These are phyloP conservation scores for Stentor coeruleus DNA, from an alignment of 73 alveolate genomes.

Conservation along the genomic window DNA sequence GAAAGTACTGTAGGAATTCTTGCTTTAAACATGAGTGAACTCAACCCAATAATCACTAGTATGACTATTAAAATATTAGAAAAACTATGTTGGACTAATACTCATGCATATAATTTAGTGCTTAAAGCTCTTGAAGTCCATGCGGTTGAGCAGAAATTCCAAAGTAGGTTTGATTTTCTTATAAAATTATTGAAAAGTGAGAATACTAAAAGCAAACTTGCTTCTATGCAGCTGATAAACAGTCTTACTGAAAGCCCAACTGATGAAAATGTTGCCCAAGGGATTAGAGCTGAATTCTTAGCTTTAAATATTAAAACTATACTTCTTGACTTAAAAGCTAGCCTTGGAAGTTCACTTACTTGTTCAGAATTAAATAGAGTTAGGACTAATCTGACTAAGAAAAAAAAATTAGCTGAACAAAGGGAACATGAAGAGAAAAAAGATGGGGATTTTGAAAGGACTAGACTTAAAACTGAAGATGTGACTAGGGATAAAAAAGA, in stretches of 20 bases:
- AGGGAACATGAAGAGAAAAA: slow-evolving; percentile 5
- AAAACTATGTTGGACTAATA: not conserved
- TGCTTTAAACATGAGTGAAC: not conserved
- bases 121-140: slow-evolving; percentile 6
- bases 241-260: not conserved
- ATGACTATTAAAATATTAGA: not conserved
- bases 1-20: slow-evolving; percentile 7
- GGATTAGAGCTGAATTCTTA: not conserved
- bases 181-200: not conserved
- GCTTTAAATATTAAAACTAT: not conserved
- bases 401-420: not conserved
- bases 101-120: slow-evolving; percentile 1
- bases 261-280: not conserved
- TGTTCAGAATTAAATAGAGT: not conserved
- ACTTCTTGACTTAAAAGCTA: not conserved
- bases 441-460: slow-evolving; percentile 17
- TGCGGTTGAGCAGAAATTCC: not conserved
- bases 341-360: not conserved
- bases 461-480: not conserved
- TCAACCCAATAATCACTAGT: not conserved
- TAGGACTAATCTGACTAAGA: not conserved
- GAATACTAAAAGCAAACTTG: not conserved
- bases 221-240: not conserved
- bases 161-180: not conserved
- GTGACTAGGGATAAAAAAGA: not conserved